phyloP scores from a whole-genome alignment of 495 filamentous ascomycete species.

The Evansstolkia leycettana region DNA sequence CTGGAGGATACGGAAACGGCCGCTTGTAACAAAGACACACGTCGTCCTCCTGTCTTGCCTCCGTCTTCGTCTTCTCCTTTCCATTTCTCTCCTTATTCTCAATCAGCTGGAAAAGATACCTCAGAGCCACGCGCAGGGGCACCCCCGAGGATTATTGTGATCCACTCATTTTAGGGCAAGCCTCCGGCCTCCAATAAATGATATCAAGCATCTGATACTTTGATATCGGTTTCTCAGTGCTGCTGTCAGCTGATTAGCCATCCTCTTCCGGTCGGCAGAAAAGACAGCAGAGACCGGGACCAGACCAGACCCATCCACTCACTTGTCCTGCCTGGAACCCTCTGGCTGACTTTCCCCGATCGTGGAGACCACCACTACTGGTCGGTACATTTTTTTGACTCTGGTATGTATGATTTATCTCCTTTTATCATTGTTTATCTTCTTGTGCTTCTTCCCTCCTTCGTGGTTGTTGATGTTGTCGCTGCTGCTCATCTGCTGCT shows the following conservation, averaged over 20 bases:
- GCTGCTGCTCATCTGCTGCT: not conserved
- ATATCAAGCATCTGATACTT: not conserved
- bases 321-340: conserved; percentile 8
- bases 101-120: too few species aligned
- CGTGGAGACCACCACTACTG: not conserved
- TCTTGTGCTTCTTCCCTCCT: conserved; percentile 1
- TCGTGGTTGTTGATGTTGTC: not conserved
- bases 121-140: too few species aligned
- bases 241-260: conserved; percentile 14
- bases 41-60: too few species aligned
- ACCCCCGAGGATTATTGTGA: too few species aligned
- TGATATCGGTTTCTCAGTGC: not conserved
- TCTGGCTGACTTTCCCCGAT: conserved; percentile 4
- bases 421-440: conserved; percentile 2
- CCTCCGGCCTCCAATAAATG: too few species aligned
- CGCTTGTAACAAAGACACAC: too few species aligned
- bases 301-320: conserved; percentile 13
- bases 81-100: conserved; percentile 4
- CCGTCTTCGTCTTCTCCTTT: not conserved
- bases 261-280: conserved; percentile 4
- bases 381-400: conserved; percentile 4
- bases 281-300: not conserved
- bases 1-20: too few species aligned
- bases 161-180: too few species aligned
- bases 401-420: conserved; percentile 9